phyloP scores from a whole-genome alignment of 768 basidiomycete genomes.

The Cystobasidium onofrii region DNA sequence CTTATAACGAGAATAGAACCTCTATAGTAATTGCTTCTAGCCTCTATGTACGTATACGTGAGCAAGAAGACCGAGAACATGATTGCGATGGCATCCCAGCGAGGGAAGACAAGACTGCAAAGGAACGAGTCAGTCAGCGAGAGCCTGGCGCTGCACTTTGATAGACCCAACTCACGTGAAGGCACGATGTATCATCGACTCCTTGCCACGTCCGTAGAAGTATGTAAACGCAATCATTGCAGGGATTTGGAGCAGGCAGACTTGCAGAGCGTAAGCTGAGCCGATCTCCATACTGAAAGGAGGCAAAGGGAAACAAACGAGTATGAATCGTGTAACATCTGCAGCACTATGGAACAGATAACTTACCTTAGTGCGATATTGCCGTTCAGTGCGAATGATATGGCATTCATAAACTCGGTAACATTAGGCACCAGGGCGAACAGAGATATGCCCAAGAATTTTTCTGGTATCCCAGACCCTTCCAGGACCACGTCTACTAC shows the following conservation, averaged over 20 bases:
- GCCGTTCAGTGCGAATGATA: conserved; percentile 90
- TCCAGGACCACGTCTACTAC: conserved; percentile 88
- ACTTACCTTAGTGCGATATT: conserved; percentile 86
- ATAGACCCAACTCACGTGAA: conserved; percentile 66
- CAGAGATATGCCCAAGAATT: conserved; percentile 90
- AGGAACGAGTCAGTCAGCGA: not conserved
- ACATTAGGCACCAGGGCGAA: conserved; percentile 98
- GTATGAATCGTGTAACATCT: too few relatives aligned
- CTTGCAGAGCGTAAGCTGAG: conserved; percentile 95
- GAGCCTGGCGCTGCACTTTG: not conserved
- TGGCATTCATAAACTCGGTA: conserved; percentile 90
- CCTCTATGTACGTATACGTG: conserved; percentile 96
- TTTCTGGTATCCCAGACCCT: conserved; percentile 88
- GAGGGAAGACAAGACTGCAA: conserved; percentile 82
- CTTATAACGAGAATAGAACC: conserved; percentile 91
- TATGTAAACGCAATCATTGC: conserved; percentile 99
- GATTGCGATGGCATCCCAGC: conserved; percentile 93
- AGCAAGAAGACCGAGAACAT: conserved; percentile 93
- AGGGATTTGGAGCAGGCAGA: conserved; percentile 92
- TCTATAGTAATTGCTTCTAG: conserved; percentile 73
- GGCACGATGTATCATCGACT: conserved; percentile 73
- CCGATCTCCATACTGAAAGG: conserved; percentile 92
- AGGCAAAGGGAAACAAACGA: conserved; percentile 1
- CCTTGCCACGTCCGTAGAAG: conserved; percentile 75
- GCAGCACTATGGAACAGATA: not conserved